Evolutionary conservation across 371 early-diverging fungal species (phyloP), one percentile per base, ranked within the genome.

Genomic region (Dichotomocladium elegans): DNA sequence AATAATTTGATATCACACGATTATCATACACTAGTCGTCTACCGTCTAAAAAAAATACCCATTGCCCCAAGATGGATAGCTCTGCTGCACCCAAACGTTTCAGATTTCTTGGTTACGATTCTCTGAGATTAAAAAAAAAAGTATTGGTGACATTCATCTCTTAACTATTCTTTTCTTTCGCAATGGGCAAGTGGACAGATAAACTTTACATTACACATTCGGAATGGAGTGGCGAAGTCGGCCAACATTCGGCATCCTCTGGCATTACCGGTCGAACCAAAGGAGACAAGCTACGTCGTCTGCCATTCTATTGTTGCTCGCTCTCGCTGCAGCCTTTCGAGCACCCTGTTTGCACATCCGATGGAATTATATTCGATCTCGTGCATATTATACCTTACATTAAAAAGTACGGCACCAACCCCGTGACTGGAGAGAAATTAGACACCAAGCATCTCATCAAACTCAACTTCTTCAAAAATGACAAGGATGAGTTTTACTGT

Each of bases 321-420:
- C 75, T 95, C 21, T 88, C 94, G 9, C 72, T 95, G 35, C 85
- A 83, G 58, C 95, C 96, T 3, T 92, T 93, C 58, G 89, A 86
- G 45, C 79, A 80, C 57, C 94, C 98, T 3, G 84, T 92, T 25
- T 93, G 94, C 68, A 91, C 94, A 1, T 68, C 73, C 10, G 91
- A 92, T 22, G 98, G 96, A 24, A 85, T 72, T 43, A 79, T 95
- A 14, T 96, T 93, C 72, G 96, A 96, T 53, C 75, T 90, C 3
- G 76, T 85, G 55, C 80, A 92, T 61, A 95, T 98, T 35, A 72
- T 88, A 12, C 89, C 90, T 0, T 95, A 91, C 63, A 63, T 95
- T 41, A 91, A 91, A 57, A 89, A 95, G 60, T 81, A 88, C 57
- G 82, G 83, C 43, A 88, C 85, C 7, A 90, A 94, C 56, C 97